A percentile compares a stretch with the other conserved stretches of the same genome.
Conservation (phyloP, 805 yeast species). For the Saccharomyces jurei region DNA sequence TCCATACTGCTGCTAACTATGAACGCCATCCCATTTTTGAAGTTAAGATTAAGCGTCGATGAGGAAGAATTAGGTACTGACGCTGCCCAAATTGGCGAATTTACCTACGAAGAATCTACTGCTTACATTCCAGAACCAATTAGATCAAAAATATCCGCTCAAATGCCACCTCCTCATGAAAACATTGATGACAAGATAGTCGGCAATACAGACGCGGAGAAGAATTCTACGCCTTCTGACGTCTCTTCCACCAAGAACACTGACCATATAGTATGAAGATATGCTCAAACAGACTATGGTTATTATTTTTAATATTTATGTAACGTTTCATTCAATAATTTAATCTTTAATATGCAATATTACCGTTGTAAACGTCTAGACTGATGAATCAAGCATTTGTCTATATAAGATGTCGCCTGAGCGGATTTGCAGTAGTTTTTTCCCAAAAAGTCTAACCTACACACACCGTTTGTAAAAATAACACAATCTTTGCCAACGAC, state of each 20-base stretch:
- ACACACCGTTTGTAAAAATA: not conserved
- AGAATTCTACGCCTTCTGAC: not conserved
- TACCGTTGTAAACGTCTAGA: too few relatives aligned
- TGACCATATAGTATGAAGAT: not conserved
- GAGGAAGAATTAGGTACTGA: constrained; percentile 88
- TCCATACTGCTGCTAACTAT: constrained; percentile 54
- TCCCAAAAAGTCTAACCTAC: not conserved
- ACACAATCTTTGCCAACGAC: not conserved
- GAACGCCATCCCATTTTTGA: constrained; percentile 73
- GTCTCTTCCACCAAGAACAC: not conserved
- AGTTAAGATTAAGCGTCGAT: constrained; percentile 75
- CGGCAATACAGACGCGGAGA: not conserved
- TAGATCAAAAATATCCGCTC: constrained; percentile 43
- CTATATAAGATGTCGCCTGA: too few relatives aligned
- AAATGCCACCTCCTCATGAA: constrained; percentile 22
- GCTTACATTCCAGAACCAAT: constrained; percentile 71
- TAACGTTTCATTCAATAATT: not conserved
- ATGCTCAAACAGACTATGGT: not conserved
- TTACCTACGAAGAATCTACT: constrained; percentile 59
- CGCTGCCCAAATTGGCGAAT: constrained; percentile 84
- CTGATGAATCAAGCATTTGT: too few relatives aligned
- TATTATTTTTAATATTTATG: not conserved
- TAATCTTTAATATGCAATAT: not conserved
- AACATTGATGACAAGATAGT: constrained; percentile 32
- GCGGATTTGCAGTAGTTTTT: not conserved